Evolutionary conservation across 2,329 filamentous ascomycete species (phyloP).

Genomic region (Colletotrichum sp.): DNA sequence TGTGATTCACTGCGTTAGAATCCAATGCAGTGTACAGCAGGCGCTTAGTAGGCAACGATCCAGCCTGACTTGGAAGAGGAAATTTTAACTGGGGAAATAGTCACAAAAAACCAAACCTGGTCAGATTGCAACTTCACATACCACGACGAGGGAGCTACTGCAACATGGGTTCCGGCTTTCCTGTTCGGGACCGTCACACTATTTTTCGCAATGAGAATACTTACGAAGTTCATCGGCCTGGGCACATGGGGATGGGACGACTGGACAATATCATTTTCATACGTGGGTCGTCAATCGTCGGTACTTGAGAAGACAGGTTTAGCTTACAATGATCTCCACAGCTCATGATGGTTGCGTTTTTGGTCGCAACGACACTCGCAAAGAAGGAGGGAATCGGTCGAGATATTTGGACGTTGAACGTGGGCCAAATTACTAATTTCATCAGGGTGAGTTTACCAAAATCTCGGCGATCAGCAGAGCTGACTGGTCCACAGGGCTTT

Average conservation of each 20-base stretch:
- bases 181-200: neutral
- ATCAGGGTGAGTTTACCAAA: neutral
- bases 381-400: neutral
- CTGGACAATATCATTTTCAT: conserved; percentile 5
- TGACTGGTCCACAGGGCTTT: neutral
- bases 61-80: no score
- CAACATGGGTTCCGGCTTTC: neutral
- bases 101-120: conserved; percentile 12
- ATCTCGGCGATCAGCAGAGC: no score
- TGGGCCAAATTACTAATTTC: neutral
- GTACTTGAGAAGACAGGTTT: no score
- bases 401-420: conserved; percentile 6
- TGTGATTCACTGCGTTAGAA: conserved; percentile 7
- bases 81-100: neutral
- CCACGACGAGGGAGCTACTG: neutral
- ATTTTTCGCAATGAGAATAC: neutral
- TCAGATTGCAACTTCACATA: neutral
- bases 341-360: conserved; percentile 10
- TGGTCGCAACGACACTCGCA: neutral
- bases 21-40: conserved; percentile 13
- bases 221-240: neutral
- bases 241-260: conserved; percentile 10
- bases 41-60: neutral
- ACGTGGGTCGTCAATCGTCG: neutral
- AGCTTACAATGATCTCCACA: neutral